Evolutionary conservation across 2,329 filamentous ascomycete species (phyloP), one percentile per base, ranked within the genome.

Genomic region (Penicillium sp.): DNA sequence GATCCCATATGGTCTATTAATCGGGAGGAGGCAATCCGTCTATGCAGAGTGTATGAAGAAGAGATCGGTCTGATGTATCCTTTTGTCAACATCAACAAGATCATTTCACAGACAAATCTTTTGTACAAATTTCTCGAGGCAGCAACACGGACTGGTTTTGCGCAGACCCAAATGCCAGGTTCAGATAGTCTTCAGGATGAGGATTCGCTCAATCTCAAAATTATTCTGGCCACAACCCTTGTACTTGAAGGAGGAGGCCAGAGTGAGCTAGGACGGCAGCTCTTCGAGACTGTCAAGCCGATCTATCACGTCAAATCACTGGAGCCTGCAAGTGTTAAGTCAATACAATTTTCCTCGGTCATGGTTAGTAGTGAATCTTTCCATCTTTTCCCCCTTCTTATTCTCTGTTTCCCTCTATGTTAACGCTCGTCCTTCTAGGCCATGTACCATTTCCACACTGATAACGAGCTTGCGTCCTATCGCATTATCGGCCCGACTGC

Each of bases 51-150:
- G 0, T 93, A 94, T 67, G 89, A 96, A 63, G 91, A 97, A 65
- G 92, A 97, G 69, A 87, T 95, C 65, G 90, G 90, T 45, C 83
- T 93, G 65, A 95, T 96, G 90, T 96, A 96, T 69, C 93, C 93
- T 0, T 83, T 96, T 3, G 72, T 96, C 47, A 83, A 90, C 63
- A 88, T 96, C 35, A 83, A 88, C 43, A 80, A 81, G 43, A 77
- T 95, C 40, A 85, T 89, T 38, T 77, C 79, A 5, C 89, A 96
- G 68, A 86, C 87, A 6, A 85, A 83, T 60, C 80, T 81, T 58
- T 76, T 96, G 1, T 87, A 86, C 56, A 79, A 83, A 0, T 94
- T 90, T 69, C 85, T 94, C 67, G 88, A 91, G 62, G 82, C 85
- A 28, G 84, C 84, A 16, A 71, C 79, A 26, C 75, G 83, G 38